These are phyloP conservation scores for Candida arabinofermentans DNA, from an alignment of 805 yeast species.

Conservation along the genomic window DNA sequence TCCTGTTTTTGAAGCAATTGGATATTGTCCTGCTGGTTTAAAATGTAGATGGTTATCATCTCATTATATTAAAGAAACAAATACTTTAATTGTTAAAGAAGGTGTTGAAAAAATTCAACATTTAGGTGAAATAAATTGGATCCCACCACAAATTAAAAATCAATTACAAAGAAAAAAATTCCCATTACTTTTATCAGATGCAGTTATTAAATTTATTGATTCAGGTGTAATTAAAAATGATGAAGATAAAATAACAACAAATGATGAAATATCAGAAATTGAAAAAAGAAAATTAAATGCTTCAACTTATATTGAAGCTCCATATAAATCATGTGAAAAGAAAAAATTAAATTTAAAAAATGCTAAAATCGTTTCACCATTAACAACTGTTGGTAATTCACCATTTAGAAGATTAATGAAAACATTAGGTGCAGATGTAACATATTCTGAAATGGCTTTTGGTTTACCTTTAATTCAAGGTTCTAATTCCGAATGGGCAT, in stretches of 20 bases:
- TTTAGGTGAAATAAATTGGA: conserved; percentile 60
- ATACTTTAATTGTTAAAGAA: conserved; percentile 40
- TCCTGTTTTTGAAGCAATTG: conserved; percentile 78
- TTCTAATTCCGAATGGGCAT: conserved; percentile 93
- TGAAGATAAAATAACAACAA: conserved; percentile 33
- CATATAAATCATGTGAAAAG: conserved; percentile 78
- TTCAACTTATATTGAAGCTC: conserved; percentile 67
- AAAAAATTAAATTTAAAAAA: conserved; percentile 59
- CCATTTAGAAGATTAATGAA: conserved; percentile 94
- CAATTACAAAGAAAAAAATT: conserved; percentile 59
- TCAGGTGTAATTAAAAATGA: conserved; percentile 42
- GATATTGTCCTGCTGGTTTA: conserved; percentile 88
- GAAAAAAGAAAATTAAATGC: conserved; percentile 32
- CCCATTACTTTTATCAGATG: conserved; percentile 52
- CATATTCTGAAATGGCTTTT: conserved; percentile 95
- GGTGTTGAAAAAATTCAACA: conserved; percentile 30
- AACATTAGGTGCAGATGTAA: conserved; percentile 84
- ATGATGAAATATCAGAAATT: conserved; percentile 21
- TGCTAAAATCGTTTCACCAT: conserved; percentile 89
- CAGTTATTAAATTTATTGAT: conserved; percentile 62
- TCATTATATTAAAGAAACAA: conserved; percentile 52
- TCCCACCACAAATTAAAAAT: conserved; percentile 42
- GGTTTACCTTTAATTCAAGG: conserved; percentile 85
- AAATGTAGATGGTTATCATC: conserved; percentile 88
- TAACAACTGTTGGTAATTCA: conserved; percentile 95